These are phyloP conservation scores for Cadophora sp. DNA, from an alignment of 2,329 filamentous ascomycete species.

Conservation along the genomic window DNA sequence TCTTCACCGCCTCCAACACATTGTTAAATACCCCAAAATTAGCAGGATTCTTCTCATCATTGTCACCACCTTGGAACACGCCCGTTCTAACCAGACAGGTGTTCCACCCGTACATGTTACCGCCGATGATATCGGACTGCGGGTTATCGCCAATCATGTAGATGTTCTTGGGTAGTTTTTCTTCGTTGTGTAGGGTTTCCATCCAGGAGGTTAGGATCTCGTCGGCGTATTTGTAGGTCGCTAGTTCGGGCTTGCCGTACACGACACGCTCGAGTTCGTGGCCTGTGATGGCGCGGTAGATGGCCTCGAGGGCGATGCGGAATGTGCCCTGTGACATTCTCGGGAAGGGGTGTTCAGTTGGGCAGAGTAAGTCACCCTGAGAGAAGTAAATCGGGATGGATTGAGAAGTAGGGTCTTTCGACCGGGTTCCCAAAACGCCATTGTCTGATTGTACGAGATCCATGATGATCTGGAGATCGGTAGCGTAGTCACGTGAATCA, in stretches of 20 bases:
- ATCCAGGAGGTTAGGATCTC: constrained; percentile 77
- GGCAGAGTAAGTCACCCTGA: constrained; percentile 69
- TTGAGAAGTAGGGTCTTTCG: constrained; percentile 68
- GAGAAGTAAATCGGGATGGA: constrained; percentile 79
- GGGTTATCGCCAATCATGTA: constrained; percentile 83
- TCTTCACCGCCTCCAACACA: constrained; percentile 73
- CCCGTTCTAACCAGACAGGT: constrained; percentile 79
- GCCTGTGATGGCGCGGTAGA: constrained; percentile 74
- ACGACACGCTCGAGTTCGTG: constrained; percentile 76
- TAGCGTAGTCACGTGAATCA: constrained; percentile 76
- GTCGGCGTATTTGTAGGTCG: constrained; percentile 81
- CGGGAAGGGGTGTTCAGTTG: constrained; percentile 67
- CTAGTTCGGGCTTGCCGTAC: constrained; percentile 76
- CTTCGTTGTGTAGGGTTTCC: constrained; percentile 76
- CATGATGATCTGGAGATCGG: constrained; percentile 79
- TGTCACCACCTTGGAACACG: constrained; percentile 78
- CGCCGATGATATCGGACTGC: constrained; percentile 75
- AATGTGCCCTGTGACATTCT: constrained; percentile 79
- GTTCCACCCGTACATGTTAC: constrained; percentile 85
- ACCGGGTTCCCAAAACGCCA: constrained; percentile 68
- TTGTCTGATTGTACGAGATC: constrained; percentile 73
- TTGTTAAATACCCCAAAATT: constrained; percentile 79
- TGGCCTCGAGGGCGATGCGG: constrained; percentile 75
- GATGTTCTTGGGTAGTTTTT: constrained; percentile 70
- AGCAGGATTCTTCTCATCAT: constrained; percentile 78